phyloP scores from a whole-genome alignment of 768 basidiomycete species.

The Cytidiella melzeri region DNA sequence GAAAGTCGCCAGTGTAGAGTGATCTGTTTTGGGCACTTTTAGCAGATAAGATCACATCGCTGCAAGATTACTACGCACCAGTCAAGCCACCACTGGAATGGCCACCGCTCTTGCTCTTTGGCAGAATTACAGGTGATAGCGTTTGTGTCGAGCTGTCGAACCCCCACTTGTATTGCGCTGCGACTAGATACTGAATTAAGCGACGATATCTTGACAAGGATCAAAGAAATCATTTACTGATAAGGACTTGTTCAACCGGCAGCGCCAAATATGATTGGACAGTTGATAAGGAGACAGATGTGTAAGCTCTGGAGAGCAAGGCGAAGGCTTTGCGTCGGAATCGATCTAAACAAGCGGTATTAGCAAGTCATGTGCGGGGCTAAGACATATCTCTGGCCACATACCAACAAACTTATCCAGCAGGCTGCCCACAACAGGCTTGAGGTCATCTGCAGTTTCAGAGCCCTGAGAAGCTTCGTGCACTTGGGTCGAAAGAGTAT shows the following conservation, averaged over 20 bases:
- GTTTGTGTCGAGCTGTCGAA: constrained; percentile 42
- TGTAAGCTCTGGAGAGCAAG: constrained; percentile 59
- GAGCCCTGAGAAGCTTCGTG: constrained; percentile 35
- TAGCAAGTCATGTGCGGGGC: not conserved
- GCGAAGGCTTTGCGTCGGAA: constrained; percentile 54
- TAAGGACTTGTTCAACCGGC: constrained; percentile 25
- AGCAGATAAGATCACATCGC: too few species aligned
- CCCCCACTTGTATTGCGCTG: constrained; percentile 41
- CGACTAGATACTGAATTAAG: constrained; percentile 31
- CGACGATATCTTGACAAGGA: too few species aligned
- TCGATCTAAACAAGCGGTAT: constrained; percentile 32
- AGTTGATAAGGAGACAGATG: constrained; percentile 47
- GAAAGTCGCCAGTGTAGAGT: constrained; percentile 10
- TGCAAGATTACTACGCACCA: not conserved
- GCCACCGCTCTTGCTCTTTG: not conserved
- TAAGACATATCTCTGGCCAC: constrained; percentile 21
- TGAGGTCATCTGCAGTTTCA: constrained; percentile 44
- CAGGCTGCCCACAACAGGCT: constrained; percentile 38
- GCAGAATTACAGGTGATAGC: constrained; percentile 32
- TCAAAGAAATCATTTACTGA: too few species aligned
- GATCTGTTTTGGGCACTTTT: too few species aligned
- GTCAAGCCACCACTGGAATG: not conserved
- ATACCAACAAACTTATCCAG: constrained; percentile 47
- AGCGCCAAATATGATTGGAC: constrained; percentile 56
- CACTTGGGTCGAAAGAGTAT: constrained; percentile 40